These are phyloP conservation scores for Lactifluus subvellereus DNA, from an alignment of 768 basidiomycete genomes.

Conservation along the genomic window DNA sequence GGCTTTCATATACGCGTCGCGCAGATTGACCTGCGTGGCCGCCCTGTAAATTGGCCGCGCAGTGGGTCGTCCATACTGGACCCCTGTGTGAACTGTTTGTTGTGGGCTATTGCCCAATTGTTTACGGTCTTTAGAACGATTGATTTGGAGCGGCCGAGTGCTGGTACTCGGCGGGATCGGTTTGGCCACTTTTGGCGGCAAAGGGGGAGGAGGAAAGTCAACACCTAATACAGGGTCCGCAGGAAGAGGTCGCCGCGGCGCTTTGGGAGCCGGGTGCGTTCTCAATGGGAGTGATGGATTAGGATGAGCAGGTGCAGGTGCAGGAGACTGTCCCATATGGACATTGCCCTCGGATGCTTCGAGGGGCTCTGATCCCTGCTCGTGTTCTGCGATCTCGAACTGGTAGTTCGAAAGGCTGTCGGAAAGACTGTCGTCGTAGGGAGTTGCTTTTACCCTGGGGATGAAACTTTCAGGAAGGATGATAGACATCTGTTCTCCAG, in stretches of 20 bases:
- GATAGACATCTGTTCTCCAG: not conserved
- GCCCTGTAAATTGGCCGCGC: not conserved
- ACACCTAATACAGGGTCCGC: too few relatives aligned
- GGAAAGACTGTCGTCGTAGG: not conserved
- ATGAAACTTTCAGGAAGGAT: not conserved
- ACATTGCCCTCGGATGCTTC: not conserved
- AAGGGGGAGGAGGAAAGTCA: not conserved
- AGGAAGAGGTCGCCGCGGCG: not conserved
- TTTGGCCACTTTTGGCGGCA: not conserved
- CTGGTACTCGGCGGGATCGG: not conserved
- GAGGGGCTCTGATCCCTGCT: not conserved
- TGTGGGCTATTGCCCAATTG: not conserved
- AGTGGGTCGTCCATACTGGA: not conserved
- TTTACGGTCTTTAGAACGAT: slow-evolving; percentile 6
- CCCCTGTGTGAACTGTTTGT: not conserved
- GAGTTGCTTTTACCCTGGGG: not conserved
- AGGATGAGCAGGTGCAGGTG: not conserved
- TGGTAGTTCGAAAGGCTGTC: slow-evolving; percentile 14
- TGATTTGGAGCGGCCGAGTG: slow-evolving; percentile 12
- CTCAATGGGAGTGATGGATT: not conserved
- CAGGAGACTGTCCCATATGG: not conserved
- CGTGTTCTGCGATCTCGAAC: slow-evolving; percentile 7
- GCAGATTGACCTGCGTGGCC: slow-evolving; percentile 11
- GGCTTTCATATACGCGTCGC: slow-evolving; percentile 1
- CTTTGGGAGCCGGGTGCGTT: too few relatives aligned